phyloP scores from a whole-genome alignment of 2,329 filamentous ascomycete species.

The Leptographium procerum region DNA sequence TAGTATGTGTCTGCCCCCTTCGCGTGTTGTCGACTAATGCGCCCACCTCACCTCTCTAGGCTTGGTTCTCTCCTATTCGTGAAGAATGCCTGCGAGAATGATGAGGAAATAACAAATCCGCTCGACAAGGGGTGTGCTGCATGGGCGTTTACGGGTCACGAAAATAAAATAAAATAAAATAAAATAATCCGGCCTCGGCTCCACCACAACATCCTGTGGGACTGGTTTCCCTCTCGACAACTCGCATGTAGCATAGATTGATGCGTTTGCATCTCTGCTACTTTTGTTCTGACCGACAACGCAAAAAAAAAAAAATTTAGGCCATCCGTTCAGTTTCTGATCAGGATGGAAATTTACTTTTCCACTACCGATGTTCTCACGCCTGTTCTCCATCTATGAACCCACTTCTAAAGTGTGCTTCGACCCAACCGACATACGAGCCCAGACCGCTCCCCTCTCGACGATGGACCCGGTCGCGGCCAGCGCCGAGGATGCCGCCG shows the following conservation, averaged over 20 bases:
- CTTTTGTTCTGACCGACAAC: neutral
- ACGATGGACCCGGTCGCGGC: slow-evolving; percentile 8
- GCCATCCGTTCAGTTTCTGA: neutral
- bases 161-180: neutral
- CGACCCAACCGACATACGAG: neutral
- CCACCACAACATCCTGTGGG: neutral
- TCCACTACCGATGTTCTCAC: neutral
- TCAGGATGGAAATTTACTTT: neutral
- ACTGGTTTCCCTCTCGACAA: neutral
- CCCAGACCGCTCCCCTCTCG: neutral
- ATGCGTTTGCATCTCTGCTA: neutral
- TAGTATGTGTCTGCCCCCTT: neutral
- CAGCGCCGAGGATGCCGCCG: slow-evolving; percentile 9
- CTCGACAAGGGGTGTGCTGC: neutral
- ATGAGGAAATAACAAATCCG: neutral
- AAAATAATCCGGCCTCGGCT: neutral
- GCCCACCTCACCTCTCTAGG: too few species aligned
- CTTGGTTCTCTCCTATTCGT: too few species aligned
- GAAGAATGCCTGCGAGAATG: neutral
- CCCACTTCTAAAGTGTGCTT: neutral
- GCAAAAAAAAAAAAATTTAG: too few species aligned
- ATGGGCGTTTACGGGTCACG: neutral
- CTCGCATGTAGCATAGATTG: neutral
- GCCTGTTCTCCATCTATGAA: neutral
- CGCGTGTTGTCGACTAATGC: neutral